phyloP scores from a whole-genome alignment of 768 basidiomycete species.

The Tulasnella sp. region DNA sequence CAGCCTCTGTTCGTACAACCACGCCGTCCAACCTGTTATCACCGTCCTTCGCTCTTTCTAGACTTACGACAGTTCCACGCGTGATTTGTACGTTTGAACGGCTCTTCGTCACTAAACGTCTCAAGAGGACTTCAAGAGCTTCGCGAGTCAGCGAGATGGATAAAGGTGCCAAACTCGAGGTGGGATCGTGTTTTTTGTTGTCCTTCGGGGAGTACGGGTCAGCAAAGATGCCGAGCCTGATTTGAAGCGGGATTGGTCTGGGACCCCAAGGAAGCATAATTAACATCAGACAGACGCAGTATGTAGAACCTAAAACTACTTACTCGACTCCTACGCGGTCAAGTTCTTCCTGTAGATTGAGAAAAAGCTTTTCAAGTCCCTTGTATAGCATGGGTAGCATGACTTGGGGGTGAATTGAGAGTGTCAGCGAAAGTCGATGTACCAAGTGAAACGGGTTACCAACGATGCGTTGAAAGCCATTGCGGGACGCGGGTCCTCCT shows the following conservation, averaged over 20 bases:
- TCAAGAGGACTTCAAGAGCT: neutral
- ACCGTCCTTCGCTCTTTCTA: neutral
- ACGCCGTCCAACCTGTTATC: neutral
- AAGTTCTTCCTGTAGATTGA: conserved; percentile 20
- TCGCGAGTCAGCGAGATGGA: neutral
- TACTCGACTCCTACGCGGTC: neutral
- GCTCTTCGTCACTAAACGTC: neutral
- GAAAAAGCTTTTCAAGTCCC: conserved; percentile 20
- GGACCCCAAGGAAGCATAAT: neutral
- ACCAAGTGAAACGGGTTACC: neutral
- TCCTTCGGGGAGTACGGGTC: neutral
- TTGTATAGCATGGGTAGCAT: conserved; percentile 17
- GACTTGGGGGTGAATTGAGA: conserved; percentile 3
- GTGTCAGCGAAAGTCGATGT: neutral
- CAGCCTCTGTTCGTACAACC: neutral
- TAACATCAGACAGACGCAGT: neutral
- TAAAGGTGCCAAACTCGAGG: too few species aligned
- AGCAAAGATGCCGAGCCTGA: neutral
- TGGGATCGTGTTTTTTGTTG: conserved; percentile 13
- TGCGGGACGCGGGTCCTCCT: conserved; percentile 24
- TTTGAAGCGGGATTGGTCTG: conserved; percentile 14
- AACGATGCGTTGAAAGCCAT: conserved; percentile 17
- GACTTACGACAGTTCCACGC: neutral
- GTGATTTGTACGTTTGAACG: neutral
- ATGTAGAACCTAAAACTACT: neutral